These are phyloP conservation scores for Bacidia rubella DNA, from an alignment of 495 filamentous ascomycete genomes.

Conservation along the genomic window DNA sequence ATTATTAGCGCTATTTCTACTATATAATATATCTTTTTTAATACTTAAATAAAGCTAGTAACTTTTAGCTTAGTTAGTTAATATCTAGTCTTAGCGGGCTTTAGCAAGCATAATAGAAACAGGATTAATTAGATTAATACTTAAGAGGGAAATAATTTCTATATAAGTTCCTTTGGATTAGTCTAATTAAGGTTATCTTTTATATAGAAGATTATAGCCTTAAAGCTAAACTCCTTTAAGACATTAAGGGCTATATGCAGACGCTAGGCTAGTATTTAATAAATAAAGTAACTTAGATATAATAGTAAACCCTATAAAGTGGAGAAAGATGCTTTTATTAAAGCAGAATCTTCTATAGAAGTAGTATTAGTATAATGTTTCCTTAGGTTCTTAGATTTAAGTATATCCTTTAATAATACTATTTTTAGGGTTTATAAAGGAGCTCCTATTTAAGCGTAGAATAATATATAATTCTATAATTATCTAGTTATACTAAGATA, in stretches of 20 bases:
- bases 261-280: not conserved
- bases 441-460: not conserved
- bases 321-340: not conserved
- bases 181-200: not conserved
- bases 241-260: conserved; percentile 9
- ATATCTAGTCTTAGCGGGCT: conserved; percentile 11
- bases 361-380: conserved; percentile 2
- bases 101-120: conserved; percentile 4
- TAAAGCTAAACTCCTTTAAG: conserved; percentile 6
- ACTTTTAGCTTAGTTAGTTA: conserved; percentile 8
- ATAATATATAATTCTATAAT: not conserved
- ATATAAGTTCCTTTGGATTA: not conserved
- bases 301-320: not conserved
- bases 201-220: conserved; percentile 10
- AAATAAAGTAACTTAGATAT: not conserved
- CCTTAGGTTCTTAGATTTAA: not conserved
- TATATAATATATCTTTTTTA: conserved; percentile 7
- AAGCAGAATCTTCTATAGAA: not conserved
- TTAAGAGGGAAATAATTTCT: not conserved
- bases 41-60: conserved; percentile 2
- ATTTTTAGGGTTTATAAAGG: not conserved
- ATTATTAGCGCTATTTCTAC: not conserved
- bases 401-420: not conserved
- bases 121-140: conserved; percentile 1
- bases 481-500: not conserved